These are phyloP conservation scores for Cutaneotrichosporon cutaneum DNA, from an alignment of 1,284 basidiomycete genomes.

Conservation along the genomic window DNA sequence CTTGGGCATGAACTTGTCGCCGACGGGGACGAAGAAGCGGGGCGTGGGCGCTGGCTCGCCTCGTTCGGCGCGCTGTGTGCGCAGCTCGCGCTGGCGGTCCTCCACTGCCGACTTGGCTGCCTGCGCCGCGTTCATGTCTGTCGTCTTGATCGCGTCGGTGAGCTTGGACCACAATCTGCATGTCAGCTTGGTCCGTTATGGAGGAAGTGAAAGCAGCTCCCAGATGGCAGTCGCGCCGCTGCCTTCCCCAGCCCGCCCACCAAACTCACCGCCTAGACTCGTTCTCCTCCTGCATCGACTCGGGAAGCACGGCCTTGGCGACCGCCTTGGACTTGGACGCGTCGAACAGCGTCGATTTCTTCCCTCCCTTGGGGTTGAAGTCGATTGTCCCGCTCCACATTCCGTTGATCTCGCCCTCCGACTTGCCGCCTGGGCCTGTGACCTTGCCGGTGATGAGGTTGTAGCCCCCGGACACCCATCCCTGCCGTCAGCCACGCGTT, in stretches of 20 bases:
- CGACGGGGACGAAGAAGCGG: conserved; percentile 74
- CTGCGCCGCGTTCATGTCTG: conserved; percentile 93
- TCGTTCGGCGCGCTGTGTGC: conserved; percentile 72
- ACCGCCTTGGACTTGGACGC: conserved; percentile 70
- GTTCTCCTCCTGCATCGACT: conserved; percentile 82
- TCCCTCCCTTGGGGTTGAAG: conserved; percentile 69
- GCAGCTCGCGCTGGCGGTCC: conserved; percentile 82
- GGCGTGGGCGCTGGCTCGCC: conserved; percentile 60
- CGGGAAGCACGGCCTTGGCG: conserved; percentile 79
- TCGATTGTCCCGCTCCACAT: conserved; percentile 93
- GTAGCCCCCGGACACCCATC: conserved; percentile 96
- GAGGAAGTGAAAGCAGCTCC: no score
- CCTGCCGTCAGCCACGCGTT: conserved; percentile 57
- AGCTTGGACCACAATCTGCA: conserved; percentile 77
- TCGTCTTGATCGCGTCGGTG: conserved; percentile 79
- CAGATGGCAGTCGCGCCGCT: no score
- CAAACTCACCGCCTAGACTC: conserved; percentile 74
- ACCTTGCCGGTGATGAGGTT: conserved; percentile 85
- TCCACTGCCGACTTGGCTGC: conserved; percentile 87
- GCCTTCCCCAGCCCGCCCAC: background rate
- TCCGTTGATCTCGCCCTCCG: conserved; percentile 83
- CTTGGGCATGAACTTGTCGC: conserved; percentile 76
- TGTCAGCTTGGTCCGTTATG: background rate
- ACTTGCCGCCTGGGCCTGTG: conserved; percentile 60
- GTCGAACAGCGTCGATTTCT: conserved; percentile 80